Base-by-base conservation (phyloP, 2,329 filamentous ascomycete genomes). In the Botrytis aclada region DNA sequence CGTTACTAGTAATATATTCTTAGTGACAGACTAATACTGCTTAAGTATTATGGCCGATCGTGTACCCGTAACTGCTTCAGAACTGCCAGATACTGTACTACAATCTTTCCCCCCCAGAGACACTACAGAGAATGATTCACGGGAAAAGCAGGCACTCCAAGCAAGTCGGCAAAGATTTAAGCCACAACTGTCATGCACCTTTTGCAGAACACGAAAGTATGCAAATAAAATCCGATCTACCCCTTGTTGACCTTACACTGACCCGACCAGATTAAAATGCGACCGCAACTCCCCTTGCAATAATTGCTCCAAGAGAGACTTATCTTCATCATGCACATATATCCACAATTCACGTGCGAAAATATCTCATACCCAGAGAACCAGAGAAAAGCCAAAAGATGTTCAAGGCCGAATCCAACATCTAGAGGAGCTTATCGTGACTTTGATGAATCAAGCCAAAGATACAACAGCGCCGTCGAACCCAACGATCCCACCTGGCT, bases 371-470 rank as follows among this genome's bases (percentile, higher is more conserved):
- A 29, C 74, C 8, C 73, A 74, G 20, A 78, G 75, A 47, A 8
- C 43, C 29, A 72, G 51, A 51, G 34, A 56, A n/a, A 65, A 47
- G 9, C 54, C 67, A 82, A 84, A 83, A 80, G 84, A 84, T 81
- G 86, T 88, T 83, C 84, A 86, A 47, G 84, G 85, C 18, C 83
- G 87, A 71, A 82, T 89, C 54, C 85, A 84, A 78, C 83, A 86
- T 64, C 85, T 89, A 1, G 87, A 89, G 79, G 84, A 86, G 69
- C 85, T 89, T 83, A 86, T 89, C 34, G 82, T 86, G 37, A 83
- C 82, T 58, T 86, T 89, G 83, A 85, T 88, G 81, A 75, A 77
- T 16, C 73, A 74, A 65, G 34, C 39, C 14, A 45, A 69, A 29
- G 20, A 43, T 34, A 43, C 10, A 41, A 12, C 25, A 32, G 20